phyloP scores from a whole-genome alignment of 2,329 filamentous ascomycete species.

The Fusarium annulatum region DNA sequence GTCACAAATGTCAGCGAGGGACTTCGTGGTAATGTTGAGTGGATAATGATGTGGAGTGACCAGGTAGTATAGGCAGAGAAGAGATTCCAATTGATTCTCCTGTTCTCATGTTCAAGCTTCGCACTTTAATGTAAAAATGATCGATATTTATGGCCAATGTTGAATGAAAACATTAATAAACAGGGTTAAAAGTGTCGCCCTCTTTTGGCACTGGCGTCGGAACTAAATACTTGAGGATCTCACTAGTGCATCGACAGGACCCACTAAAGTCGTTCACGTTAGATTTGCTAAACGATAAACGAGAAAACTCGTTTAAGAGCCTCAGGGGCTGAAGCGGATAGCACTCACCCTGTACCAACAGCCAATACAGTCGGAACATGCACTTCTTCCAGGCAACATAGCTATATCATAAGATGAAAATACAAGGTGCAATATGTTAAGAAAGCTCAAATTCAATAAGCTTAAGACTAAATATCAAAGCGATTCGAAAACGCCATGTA shows the following conservation, averaged over 20 bases:
- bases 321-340: accelerated
- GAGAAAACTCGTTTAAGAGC: background rate
- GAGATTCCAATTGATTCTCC: accelerated
- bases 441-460: too few relatives aligned
- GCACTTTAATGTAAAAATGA: background rate
- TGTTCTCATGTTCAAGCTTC: accelerated
- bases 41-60: background rate
- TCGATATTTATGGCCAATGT: background rate
- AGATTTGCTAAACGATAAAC: background rate
- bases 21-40: background rate
- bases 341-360: background rate
- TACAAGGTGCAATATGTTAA: accelerated
- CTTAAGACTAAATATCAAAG: too few relatives aligned
- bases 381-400: too few relatives aligned
- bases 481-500: too few relatives aligned
- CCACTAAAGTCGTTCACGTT: background rate
- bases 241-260: background rate
- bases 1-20: background rate
- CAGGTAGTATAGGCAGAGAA: background rate
- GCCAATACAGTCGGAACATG: too few relatives aligned
- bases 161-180: background rate
- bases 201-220: background rate
- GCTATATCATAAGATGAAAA: too few relatives aligned
- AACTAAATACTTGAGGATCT: background rate
- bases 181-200: background rate